Percentiles rank a stretch among this genome's conserved stretches.
Conservation (phyloP, 2,329 filamentous ascomycete species). For the Aspergillus phoenicis region DNA sequence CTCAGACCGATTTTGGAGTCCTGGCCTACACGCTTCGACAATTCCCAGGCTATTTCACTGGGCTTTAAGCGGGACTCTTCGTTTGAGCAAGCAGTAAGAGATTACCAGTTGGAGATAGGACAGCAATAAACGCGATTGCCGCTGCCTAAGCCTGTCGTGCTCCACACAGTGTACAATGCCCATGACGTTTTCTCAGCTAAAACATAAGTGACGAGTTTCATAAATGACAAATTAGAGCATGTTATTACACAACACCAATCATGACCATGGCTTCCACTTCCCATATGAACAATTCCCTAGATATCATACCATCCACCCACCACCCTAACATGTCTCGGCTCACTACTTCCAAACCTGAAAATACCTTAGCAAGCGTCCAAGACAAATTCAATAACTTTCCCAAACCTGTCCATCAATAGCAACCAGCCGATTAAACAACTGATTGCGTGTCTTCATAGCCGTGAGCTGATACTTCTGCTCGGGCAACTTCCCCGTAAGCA, state of each 20-base stretch:
- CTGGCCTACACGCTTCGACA: conserved; percentile 61
- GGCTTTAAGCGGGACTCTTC: conserved; percentile 56
- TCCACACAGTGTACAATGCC: too few relatives aligned
- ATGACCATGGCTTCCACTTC: background rate
- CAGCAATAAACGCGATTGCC: background rate
- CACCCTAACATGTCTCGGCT: background rate
- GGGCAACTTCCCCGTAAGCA: conserved; percentile 60
- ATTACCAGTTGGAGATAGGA: conserved; percentile 51
- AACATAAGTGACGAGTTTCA: too few relatives aligned
- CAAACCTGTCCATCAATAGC: conserved; percentile 81
- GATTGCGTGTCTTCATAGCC: conserved; percentile 71
- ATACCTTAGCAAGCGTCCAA: conserved; percentile 14
- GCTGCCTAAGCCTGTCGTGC: too few relatives aligned
- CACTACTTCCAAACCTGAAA: conserved; percentile 29
- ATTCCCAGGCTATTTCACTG: conserved; percentile 52
- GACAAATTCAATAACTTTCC: conserved; percentile 66
- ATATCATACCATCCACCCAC: background rate
- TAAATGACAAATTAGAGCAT: too few relatives aligned
- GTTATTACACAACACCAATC: background rate
- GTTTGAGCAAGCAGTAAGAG: conserved; percentile 58
- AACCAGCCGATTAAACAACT: conserved; percentile 69
- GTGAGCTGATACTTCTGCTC: conserved; percentile 65
- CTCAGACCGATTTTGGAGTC: conserved; percentile 58
- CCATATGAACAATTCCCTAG: background rate
- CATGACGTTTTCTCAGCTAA: too few relatives aligned